A percentile compares a stretch with the other conserved stretches of the same genome.
phyloP scores from a whole-genome alignment of 1,284 basidiomycete species.

The Golubevia pallescens region DNA sequence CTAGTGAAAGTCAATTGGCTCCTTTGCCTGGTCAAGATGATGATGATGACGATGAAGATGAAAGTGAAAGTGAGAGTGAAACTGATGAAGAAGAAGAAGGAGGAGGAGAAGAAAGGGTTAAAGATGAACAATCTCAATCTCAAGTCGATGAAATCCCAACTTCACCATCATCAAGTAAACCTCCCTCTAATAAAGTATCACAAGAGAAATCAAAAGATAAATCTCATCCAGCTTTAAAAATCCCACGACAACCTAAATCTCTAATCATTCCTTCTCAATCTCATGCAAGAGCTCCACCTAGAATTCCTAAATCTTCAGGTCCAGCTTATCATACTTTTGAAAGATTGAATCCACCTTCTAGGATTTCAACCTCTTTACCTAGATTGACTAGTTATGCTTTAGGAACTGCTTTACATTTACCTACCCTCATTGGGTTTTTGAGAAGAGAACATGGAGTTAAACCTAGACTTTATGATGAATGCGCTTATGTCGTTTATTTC shows the following conservation, averaged over 20 bases:
- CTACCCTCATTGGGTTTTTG: constrained; percentile 70
- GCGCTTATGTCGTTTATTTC: constrained; percentile 89
- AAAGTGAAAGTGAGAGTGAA: constrained; percentile 70
- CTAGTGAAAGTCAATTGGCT: constrained; percentile 86
- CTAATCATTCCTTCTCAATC: too few species aligned
- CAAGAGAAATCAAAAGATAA: neutral
- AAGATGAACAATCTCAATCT: too few species aligned
- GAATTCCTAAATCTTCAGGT: constrained; percentile 17
- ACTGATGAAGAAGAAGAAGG: constrained; percentile 65
- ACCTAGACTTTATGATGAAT: constrained; percentile 89
- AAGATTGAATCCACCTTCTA: constrained; percentile 45
- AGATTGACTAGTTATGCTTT: constrained; percentile 75
- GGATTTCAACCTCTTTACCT: constrained; percentile 45
- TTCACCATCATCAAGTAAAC: neutral
- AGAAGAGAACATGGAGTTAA: constrained; percentile 91
- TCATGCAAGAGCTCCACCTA: constrained; percentile 16
- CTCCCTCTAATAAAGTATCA: neutral
- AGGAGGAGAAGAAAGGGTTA: constrained; percentile 70
- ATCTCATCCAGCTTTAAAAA: too few species aligned
- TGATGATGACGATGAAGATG: constrained; percentile 69
- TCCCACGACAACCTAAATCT: too few species aligned
- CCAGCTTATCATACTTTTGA: constrained; percentile 61
- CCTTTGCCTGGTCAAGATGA: constrained; percentile 69
- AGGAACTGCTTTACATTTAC: constrained; percentile 70
- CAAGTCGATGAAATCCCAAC: too few species aligned